Conservation (phyloP, 169 alveolate genomes). For the Plasmodium coatneyi region DNA sequence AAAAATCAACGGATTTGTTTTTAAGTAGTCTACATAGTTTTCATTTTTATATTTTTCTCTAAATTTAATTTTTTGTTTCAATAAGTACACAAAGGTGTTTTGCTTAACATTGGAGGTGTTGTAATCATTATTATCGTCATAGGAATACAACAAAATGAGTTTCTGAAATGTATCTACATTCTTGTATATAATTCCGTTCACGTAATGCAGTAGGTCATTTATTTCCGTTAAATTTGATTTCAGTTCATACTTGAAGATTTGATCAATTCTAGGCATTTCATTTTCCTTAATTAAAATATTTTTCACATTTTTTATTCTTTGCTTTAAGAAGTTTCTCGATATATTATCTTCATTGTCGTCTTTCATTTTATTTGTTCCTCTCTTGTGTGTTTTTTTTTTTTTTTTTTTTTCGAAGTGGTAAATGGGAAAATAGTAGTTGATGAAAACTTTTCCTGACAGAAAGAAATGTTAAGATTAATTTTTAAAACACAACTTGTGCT, state of each 20-base stretch:
- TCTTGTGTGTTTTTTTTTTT: not conserved
- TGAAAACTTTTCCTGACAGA: not conserved
- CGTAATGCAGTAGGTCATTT: slow-evolving; percentile 41
- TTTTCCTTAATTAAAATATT: slow-evolving; percentile 22
- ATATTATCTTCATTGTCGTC: slow-evolving; percentile 16
- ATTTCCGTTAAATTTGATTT: slow-evolving; percentile 22
- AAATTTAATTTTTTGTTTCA: slow-evolving; percentile 42
- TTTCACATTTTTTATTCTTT: slow-evolving; percentile 47
- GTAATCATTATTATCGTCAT: slow-evolving; percentile 52
- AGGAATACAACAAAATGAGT: slow-evolving; percentile 26
- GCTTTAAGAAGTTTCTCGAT: slow-evolving; percentile 21
- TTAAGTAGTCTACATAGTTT: slow-evolving; percentile 46
- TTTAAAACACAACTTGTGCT: not conserved
- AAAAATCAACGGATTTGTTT: slow-evolving; percentile 57
- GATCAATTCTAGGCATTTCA: slow-evolving; percentile 62
- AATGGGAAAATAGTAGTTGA: not conserved
- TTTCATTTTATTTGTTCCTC: not conserved
- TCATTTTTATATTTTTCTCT: slow-evolving; percentile 40
- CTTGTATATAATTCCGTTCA: slow-evolving; percentile 58
- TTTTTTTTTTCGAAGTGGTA: not conserved
- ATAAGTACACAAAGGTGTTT: slow-evolving; percentile 35
- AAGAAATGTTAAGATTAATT: not conserved
- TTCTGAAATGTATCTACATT: slow-evolving; percentile 36
- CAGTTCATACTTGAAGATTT: slow-evolving; percentile 53
- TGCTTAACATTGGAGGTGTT: slow-evolving; percentile 26